These are phyloP conservation scores for Posidonia oceanica DNA, from an alignment of 116 monocot species.

Conservation along the genomic window DNA sequence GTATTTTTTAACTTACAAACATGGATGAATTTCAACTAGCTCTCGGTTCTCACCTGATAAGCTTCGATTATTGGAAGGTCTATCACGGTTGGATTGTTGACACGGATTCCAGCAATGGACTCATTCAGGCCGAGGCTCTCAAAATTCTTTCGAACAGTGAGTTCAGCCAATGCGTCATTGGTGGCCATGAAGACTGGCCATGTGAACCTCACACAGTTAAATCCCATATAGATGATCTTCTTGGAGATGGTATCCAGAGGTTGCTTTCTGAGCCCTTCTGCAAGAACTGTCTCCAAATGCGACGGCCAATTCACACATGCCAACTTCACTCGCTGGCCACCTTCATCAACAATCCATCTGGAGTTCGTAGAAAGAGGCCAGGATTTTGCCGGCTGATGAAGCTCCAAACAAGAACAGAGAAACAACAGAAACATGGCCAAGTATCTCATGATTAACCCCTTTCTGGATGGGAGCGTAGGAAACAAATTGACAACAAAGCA, in stretches of 20 bases:
- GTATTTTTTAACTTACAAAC: background rate
- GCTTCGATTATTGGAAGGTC: constrained; percentile 40
- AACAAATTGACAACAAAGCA: too few relatives aligned
- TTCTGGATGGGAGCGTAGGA: background rate
- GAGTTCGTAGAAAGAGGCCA: constrained; percentile 4
- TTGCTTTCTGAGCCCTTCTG: constrained; percentile 46
- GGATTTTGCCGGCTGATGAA: background rate
- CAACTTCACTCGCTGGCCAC: constrained; percentile 38
- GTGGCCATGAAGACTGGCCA: constrained; percentile 32
- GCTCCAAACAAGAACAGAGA: background rate
- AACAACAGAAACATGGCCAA: background rate
- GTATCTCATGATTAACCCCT: constrained; percentile 1
- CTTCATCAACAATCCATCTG: constrained; percentile 29
- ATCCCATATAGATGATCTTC: constrained; percentile 24
- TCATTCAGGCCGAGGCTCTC: constrained; percentile 26
- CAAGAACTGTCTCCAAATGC: constrained; percentile 36
- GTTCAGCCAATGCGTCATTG: constrained; percentile 19
- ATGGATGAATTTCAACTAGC: background rate
- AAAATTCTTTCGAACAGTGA: constrained; percentile 41
- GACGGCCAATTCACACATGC: constrained; percentile 57
- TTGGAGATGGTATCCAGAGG: constrained; percentile 35
- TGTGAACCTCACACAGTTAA: constrained; percentile 57
- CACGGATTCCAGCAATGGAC: constrained; percentile 20
- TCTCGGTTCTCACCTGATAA: constrained; percentile 21
- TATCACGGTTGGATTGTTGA: constrained; percentile 34